Base-by-base conservation (phyloP, 306 rosid species). In the Vigna angularis region DNA sequence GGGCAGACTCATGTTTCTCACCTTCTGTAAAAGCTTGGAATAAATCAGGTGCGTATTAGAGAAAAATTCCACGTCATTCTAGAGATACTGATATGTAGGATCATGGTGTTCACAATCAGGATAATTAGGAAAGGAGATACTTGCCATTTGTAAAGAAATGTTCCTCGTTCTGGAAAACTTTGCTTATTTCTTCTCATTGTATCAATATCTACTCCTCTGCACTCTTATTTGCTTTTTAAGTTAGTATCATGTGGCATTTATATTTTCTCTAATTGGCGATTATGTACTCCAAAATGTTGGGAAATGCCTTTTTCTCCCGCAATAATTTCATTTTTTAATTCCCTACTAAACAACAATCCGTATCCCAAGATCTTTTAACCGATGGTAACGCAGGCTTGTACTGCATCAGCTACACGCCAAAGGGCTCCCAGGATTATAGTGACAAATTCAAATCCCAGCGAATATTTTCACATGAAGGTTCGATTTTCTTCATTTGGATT, bases 1-100 rank as follows among this genome's bases (percentile, higher is more conserved):
- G 72, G 58, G 44, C 67, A 65, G 76, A 55, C 30, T 80, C 85
- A 13, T 78, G 74, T 75, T 70, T 59, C 71, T 61, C 87, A n/a
- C 87, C 83, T 26, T 73, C 77, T 74, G 82, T 22, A 70, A 47
- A 65, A 36, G 76, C 75, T 20, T 73, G 81, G 82, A 87, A 73
- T 73, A 85, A 74, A 15, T 61, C 87, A 75, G 90, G 96, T 90
- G 45, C 75, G 88, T 67, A 36, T 75, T 32, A 55, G 52, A 48
- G 32, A 62, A 66, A 47, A 18, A 8, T 36, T 73, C 48, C 65
- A 18, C 58, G 69, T 51, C 59, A 75, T 20, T 49, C 32, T 52
- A 7, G 13, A 24, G 13, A 55, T 73, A 47, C 15, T 28, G 64
- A 44, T 82, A 32, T 52, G 24, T 57, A 47, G 17, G 51, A 52